Conservation (phyloP, 495 filamentous ascomycete genomes). For the Talaromyces thailandensis region DNA sequence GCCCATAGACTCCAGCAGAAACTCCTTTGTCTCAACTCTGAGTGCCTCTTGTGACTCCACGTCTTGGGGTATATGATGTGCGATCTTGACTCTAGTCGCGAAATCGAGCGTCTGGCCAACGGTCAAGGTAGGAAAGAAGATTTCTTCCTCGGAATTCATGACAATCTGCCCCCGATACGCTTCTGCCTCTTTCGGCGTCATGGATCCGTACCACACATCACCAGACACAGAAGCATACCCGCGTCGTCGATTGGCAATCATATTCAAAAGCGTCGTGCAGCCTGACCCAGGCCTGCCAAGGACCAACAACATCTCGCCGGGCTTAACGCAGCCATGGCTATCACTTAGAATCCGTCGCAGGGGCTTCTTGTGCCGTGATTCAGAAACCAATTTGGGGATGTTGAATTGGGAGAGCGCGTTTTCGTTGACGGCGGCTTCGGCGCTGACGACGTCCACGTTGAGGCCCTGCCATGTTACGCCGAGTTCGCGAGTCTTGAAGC, state of each 20-base stretch:
- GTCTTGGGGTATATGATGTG: conserved; percentile 21
- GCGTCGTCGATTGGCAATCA: conserved; percentile 52
- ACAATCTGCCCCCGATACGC: conserved; percentile 64
- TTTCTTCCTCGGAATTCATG: conserved; percentile 62
- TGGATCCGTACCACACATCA: conserved; percentile 51
- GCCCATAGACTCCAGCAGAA: conserved; percentile 59
- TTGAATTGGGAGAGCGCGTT: conserved; percentile 50
- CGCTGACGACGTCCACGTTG: conserved; percentile 30
- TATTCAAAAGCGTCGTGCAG: conserved; percentile 47
- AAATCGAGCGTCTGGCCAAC: conserved; percentile 68
- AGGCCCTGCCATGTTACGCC: conserved; percentile 50
- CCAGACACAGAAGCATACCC: conserved; percentile 51
- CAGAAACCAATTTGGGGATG: conserved; percentile 30
- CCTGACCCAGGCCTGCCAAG: conserved; percentile 37
- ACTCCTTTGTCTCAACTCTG: conserved; percentile 48
- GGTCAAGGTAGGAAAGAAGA: conserved; percentile 61
- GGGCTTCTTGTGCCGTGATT: conserved; percentile 27
- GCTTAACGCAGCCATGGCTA: conserved; percentile 44
- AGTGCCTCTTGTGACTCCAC: conserved; percentile 39
- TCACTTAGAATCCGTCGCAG: conserved; percentile 29
- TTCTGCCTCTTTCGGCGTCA: conserved; percentile 43
- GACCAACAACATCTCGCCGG: conserved; percentile 40
- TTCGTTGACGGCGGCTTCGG: conserved; percentile 40
- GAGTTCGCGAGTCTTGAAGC: conserved; percentile 37
- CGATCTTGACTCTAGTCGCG: conserved; percentile 37